Conservation (phyloP, 768 basidiomycete species). For the Suillus lakei region DNA sequence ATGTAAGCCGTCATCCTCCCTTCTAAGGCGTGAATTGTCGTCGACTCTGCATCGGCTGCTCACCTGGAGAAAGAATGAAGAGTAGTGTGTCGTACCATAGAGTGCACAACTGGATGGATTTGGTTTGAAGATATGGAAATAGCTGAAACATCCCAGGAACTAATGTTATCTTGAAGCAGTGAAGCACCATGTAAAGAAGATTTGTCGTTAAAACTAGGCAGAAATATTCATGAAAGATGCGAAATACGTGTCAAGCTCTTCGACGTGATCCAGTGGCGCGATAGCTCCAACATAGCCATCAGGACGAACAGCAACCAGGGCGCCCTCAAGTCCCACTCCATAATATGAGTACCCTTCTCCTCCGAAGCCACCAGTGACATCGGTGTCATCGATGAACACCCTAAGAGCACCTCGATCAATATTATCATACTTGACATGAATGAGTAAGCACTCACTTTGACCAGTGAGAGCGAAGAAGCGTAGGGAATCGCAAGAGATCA, state of each 20-base stretch:
- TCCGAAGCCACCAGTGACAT: conserved; percentile 47
- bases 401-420: conserved; percentile 35
- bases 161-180: too few relatives aligned
- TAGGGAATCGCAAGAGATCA: conserved; percentile 35
- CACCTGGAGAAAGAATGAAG: too few relatives aligned
- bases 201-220: too few relatives aligned
- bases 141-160: too few relatives aligned
- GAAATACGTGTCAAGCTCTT: conserved; percentile 53
- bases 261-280: conserved; percentile 46
- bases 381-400: conserved; percentile 62
- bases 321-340: conserved; percentile 41
- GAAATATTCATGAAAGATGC: conserved; percentile 36
- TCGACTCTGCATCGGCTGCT: too few relatives aligned
- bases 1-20: too few relatives aligned
- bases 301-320: conserved; percentile 34
- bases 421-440: background rate
- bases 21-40: too few relatives aligned
- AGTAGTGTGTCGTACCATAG: too few relatives aligned
- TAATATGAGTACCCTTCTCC: conserved; percentile 62
- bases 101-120: too few relatives aligned
- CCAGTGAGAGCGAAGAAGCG: conserved; percentile 43
- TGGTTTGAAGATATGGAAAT: too few relatives aligned
- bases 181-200: too few relatives aligned
- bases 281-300: conserved; percentile 65
- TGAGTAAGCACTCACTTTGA: conserved; percentile 39